Base-by-base conservation (phyloP, 2,329 filamentous ascomycete genomes). In the Apiospora sp. region DNA sequence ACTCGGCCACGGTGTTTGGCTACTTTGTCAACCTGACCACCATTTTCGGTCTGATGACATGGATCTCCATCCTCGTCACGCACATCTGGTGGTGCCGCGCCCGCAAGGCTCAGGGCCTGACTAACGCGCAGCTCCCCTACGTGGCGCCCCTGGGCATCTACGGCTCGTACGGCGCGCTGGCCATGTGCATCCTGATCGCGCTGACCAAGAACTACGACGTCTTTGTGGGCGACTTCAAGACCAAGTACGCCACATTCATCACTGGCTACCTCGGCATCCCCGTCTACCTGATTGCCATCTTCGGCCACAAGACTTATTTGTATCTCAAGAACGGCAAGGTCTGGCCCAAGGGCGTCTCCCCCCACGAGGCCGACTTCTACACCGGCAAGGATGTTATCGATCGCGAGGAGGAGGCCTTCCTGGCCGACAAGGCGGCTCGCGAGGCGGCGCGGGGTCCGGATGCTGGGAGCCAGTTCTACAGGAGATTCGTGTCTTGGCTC, bases 181-280 rank as follows among this genome's bases (percentile, higher is more conserved):
- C 86, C 78, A 91, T 94, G 83, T 94, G 92, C 83, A 86, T 88
- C 78, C 80, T 96, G 46, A 93, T 96, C 74, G 89, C 92, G 1
- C 80, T 97, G 70, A 96, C 94, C 79, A 97, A 96, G 88, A 95
- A 94, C 86, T 96, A 91, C 82, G 87, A 89, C 72, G 91, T 92
- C 14, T 96, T 96, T 82, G 86, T 90, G 2, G 80, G 77, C 78
- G 87, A 82, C 77, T 78, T 75, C 68, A 73, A 81, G 72, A 86
- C 86, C 71, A 85, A 85, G 69, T 93, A 93, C 86, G 91, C 92
- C 85, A 91, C 89, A 78, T 95, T 95, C 82, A 89, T 95, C 81
- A 94, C 92, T 0, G 92, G 92, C 37, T 95, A 95, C 81, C 84
- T 93, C 10, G 93, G 93, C 69, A 94, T 95, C 76, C 93, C 93